These are phyloP conservation scores for Solanum hybrid DNA, from an alignment of 305 asterid species.

Conservation along the genomic window DNA sequence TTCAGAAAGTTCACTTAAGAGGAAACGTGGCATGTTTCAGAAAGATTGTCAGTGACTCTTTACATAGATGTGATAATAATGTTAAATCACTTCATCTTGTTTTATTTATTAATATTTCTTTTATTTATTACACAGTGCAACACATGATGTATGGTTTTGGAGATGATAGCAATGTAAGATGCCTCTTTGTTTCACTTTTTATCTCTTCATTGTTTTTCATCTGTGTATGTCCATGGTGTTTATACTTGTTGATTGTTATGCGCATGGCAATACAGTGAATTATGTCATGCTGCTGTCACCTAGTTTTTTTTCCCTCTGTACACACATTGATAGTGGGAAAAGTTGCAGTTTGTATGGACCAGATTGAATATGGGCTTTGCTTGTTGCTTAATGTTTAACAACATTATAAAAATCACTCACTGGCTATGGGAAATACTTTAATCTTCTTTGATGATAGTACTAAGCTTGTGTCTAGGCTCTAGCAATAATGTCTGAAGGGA, in stretches of 20 bases:
- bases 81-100: background rate
- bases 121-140: conserved; percentile 50
- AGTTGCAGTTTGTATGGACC: background rate
- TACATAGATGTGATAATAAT: background rate
- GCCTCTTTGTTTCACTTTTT: background rate
- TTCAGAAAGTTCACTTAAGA: conserved; percentile 63
- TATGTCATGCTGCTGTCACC: background rate
- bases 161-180: conserved; percentile 67
- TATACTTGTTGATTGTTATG: background rate
- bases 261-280: background rate
- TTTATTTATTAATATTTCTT: conserved; percentile 5
- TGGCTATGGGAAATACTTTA: background rate
- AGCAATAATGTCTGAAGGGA: background rate
- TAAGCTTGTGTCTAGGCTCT: background rate
- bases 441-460: background rate
- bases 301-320: background rate
- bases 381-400: background rate
- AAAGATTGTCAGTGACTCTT: conserved; percentile 63
- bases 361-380: background rate
- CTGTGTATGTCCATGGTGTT: background rate
- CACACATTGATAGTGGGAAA: background rate
- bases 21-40: conserved; percentile 91
- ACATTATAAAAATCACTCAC: background rate
- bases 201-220: background rate
- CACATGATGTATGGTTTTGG: conserved; percentile 98